A percentile compares a stretch with the other conserved stretches of the same genome.
phyloP scores from a whole-genome alignment of 1,284 basidiomycete genomes.

The Quambalaria eucalypti region DNA sequence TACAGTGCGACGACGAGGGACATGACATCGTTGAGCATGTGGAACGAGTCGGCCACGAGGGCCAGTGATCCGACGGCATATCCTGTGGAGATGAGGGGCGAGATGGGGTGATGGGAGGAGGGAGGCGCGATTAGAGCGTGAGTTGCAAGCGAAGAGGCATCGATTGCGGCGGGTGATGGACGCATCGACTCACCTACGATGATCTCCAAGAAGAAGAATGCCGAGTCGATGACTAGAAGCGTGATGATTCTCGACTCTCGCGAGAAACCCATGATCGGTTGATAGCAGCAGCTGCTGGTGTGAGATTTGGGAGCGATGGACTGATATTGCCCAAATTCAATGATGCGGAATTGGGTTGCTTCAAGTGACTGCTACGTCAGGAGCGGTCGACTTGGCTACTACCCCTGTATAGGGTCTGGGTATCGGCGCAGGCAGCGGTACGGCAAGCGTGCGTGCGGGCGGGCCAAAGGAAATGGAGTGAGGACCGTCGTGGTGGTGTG shows the following conservation, averaged over 20 bases:
- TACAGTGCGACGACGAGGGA: constrained; percentile 90
- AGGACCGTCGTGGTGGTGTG: too few relatives aligned
- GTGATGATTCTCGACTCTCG: constrained; percentile 51
- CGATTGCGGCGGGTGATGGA: too few relatives aligned
- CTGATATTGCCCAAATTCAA: too few relatives aligned
- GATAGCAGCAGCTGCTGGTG: neutral
- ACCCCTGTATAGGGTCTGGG: too few relatives aligned
- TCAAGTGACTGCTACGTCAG: too few relatives aligned
- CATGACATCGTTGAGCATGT: constrained; percentile 78
- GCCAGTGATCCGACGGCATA: constrained; percentile 90
- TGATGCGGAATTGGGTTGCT: too few relatives aligned
- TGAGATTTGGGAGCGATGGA: neutral
- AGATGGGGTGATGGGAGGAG: constrained; percentile 30
- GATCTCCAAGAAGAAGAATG: constrained; percentile 89
- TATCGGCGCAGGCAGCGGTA: too few relatives aligned
- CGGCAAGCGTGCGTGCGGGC: too few relatives aligned
- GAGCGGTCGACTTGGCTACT: too few relatives aligned
- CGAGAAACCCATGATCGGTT: neutral
- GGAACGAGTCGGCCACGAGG: constrained; percentile 91
- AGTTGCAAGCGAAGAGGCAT: too few relatives aligned
- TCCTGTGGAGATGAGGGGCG: constrained; percentile 52
- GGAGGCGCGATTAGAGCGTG: too few relatives aligned
- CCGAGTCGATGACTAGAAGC: constrained; percentile 70
- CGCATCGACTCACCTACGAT: constrained; percentile 48
- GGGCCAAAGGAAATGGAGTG: too few relatives aligned